Conservation (phyloP, 2,329 filamentous ascomycete genomes). For the Alternaria sp. region DNA sequence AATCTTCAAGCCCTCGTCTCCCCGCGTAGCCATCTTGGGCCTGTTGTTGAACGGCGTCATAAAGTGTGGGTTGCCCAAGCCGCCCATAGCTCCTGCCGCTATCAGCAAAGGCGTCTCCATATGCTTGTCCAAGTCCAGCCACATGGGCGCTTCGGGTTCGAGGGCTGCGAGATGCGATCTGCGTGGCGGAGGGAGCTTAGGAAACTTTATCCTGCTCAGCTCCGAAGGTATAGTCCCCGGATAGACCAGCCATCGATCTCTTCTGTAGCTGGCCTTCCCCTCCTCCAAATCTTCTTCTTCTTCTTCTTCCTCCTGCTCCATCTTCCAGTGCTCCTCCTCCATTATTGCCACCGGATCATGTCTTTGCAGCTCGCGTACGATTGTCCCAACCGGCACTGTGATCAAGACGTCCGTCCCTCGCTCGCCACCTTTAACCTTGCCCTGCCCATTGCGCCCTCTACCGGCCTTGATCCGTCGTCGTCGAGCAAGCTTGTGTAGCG, state of each 20-base stretch:
- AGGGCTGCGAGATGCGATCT: slow-evolving; percentile 67
- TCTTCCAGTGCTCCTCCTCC: slow-evolving; percentile 52
- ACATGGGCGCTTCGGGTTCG: slow-evolving; percentile 76
- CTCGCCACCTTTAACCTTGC: slow-evolving; percentile 75
- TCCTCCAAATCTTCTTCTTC: slow-evolving; percentile 41
- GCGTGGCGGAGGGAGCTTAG: slow-evolving; percentile 63
- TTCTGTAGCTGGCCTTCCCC: slow-evolving; percentile 53
- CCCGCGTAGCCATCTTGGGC: slow-evolving; percentile 88
- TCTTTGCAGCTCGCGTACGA: slow-evolving; percentile 82
- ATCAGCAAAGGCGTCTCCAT: slow-evolving; percentile 86
- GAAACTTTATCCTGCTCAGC: slow-evolving; percentile 67
- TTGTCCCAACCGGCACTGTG: slow-evolving; percentile 89
- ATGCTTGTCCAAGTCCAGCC: slow-evolving; percentile 66
- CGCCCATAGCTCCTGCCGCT: slow-evolving; percentile 86
- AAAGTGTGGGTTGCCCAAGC: slow-evolving; percentile 93
- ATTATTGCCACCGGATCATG: slow-evolving; percentile 80
- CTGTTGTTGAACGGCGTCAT: slow-evolving; percentile 75
- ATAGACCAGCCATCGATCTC: slow-evolving; percentile 85
- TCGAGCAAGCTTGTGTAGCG: slow-evolving; percentile 87
- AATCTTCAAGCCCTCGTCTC: slow-evolving; percentile 79
- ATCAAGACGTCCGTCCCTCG: slow-evolving; percentile 88
- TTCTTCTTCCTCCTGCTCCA: slow-evolving; percentile 32
- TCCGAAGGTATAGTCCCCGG: slow-evolving; percentile 80
- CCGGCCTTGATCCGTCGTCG: slow-evolving; percentile 77
- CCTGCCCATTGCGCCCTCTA: slow-evolving; percentile 79